A percentile compares a stretch with the other conserved stretches of the same genome.
phyloP scores from a whole-genome alignment of 148 eudicot species.

The Spergularia marina region DNA sequence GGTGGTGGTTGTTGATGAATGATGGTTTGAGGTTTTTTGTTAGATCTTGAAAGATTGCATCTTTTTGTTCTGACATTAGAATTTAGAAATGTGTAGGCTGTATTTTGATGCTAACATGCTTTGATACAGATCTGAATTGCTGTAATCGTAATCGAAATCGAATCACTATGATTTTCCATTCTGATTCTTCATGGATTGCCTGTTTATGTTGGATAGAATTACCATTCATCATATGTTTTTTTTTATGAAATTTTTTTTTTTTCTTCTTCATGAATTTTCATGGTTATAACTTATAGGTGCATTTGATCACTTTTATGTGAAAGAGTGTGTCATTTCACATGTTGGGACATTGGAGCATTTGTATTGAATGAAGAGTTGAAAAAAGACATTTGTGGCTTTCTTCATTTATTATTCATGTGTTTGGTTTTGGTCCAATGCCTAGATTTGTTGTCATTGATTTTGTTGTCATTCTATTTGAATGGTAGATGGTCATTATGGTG shows the following conservation, averaged over 20 bases:
- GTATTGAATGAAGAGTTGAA: not conserved
- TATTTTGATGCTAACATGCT: no score
- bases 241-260: not conserved
- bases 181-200: not conserved
- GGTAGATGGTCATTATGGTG: slow-evolving; percentile 65
- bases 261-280: not conserved
- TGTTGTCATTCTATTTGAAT: slow-evolving; percentile 17
- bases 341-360: not conserved
- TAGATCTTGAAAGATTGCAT: not conserved
- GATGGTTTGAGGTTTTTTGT: not conserved
- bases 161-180: not conserved
- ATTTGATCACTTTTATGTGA: not conserved
- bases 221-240: no score
- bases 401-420: not conserved
- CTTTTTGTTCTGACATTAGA: no score
- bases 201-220: not conserved
- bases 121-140: no score
- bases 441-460: slow-evolving; percentile 6
- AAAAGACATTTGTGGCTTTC: not conserved
- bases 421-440: not conserved
- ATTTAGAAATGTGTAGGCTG: not conserved
- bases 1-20: not conserved
- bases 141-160: not conserved
- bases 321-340: not conserved
- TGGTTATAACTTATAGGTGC: not conserved